These are phyloP conservation scores for Cladosporium velox DNA, from an alignment of 2,329 filamentous ascomycete species.

Conservation along the genomic window DNA sequence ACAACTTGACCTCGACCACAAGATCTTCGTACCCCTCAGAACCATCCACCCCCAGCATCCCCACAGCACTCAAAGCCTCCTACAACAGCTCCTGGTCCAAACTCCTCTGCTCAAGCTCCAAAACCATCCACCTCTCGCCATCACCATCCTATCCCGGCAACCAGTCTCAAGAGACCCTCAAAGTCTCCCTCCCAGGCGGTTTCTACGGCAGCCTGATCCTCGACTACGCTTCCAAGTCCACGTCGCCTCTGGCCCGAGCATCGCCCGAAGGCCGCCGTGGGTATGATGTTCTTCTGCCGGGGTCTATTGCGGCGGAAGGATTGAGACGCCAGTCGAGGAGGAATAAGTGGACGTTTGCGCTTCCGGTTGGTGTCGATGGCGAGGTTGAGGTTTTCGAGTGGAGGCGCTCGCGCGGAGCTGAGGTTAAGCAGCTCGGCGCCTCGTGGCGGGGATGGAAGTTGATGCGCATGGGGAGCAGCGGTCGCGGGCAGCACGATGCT, in stretches of 20 bases:
- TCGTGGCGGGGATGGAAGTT: conserved; percentile 26
- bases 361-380: neutral
- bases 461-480: conserved; percentile 21
- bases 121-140: conserved; percentile 2
- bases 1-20: too few species aligned
- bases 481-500: neutral
- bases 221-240: neutral
- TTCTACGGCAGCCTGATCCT: conserved; percentile 13
- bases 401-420: conserved; percentile 26
- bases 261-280: conserved; percentile 6
- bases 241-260: conserved; percentile 7
- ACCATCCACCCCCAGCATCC: neutral
- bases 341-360: conserved; percentile 3
- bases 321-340: conserved; percentile 2
- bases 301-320: neutral
- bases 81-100: conserved; percentile 11
- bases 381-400: conserved; percentile 25
- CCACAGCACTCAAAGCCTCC: neutral
- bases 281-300: conserved; percentile 10
- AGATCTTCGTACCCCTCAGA: too few species aligned
- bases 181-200: conserved; percentile 5
- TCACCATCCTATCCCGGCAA: neutral
- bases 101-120: conserved; percentile 8
- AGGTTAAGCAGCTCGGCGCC: conserved; percentile 24
- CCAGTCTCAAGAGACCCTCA: neutral